Percentiles rank a stretch among this genome's conserved stretches.
phyloP scores from a whole-genome alignment of 176 grass and related monocot species.

The Cymbopogon citratus region DNA sequence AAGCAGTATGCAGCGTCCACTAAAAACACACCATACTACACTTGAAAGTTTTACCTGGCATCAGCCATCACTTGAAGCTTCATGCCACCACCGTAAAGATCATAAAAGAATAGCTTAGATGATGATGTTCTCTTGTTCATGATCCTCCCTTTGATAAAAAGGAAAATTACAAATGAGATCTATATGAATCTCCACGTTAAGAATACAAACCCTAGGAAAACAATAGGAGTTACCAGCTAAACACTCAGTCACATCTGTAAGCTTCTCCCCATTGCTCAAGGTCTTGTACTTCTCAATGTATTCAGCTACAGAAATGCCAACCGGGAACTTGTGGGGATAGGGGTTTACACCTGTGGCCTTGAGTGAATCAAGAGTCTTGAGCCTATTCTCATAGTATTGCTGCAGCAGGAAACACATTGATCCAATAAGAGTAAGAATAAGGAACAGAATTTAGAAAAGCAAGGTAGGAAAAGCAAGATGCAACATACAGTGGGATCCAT shows the following conservation, averaged over 20 bases:
- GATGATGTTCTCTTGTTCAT: slow-evolving; percentile 93
- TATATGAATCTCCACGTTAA: background rate
- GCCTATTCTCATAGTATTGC: slow-evolving; percentile 90
- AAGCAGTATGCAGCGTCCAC: background rate
- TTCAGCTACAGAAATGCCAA: slow-evolving; percentile 37
- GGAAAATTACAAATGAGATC: slow-evolving; percentile 12
- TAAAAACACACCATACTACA: background rate
- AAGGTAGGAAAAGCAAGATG: background rate
- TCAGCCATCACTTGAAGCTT: slow-evolving; percentile 98
- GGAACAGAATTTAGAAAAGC: background rate
- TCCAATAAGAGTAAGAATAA: slow-evolving; percentile 11
- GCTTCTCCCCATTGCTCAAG: slow-evolving; percentile 55
- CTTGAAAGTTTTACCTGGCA: slow-evolving; percentile 51
- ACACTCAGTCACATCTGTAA: slow-evolving; percentile 37
- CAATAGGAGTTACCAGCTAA: slow-evolving; percentile 51
- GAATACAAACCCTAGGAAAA: background rate
- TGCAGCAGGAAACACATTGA: slow-evolving; percentile 27
- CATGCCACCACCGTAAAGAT: slow-evolving; percentile 64
- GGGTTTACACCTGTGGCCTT: slow-evolving; percentile 52
- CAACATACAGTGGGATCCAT: slow-evolving; percentile 86
- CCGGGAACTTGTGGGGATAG: slow-evolving; percentile 80
- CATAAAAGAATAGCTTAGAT: slow-evolving; percentile 91
- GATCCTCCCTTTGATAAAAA: slow-evolving; percentile 66
- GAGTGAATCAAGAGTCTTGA: slow-evolving; percentile 47
- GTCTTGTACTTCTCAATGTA: slow-evolving; percentile 69